Percentiles rank a stretch among this genome's conserved stretches.
These are phyloP conservation scores for Dendrothele bispora DNA, from an alignment of 768 basidiomycete species.

Conservation along the genomic window DNA sequence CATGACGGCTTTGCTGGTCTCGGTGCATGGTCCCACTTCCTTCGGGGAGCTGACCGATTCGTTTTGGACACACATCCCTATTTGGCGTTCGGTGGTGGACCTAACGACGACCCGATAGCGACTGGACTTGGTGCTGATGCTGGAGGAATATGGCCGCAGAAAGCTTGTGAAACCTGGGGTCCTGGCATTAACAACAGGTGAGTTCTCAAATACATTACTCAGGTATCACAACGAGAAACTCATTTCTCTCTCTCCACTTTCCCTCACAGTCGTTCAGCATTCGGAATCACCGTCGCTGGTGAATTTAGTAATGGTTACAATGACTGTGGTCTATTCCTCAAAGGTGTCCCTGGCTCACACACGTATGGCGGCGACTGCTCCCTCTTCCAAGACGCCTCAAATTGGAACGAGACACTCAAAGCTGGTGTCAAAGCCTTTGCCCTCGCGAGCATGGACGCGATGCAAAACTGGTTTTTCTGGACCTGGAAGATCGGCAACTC, in stretches of 20 bases:
- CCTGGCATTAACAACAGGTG: conserved; percentile 36
- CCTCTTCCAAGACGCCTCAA: conserved; percentile 43
- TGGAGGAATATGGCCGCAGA: conserved; percentile 41
- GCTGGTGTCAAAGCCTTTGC: conserved; percentile 13
- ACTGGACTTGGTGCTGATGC: conserved; percentile 27
- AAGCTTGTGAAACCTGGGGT: conserved; percentile 56
- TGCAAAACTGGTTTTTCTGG: conserved; percentile 75
- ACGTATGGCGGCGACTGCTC: conserved; percentile 38
- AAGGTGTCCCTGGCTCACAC: conserved; percentile 28
- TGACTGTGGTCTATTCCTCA: conserved; percentile 52
- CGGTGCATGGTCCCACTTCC: conserved; percentile 40
- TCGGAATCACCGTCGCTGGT: conserved; percentile 65
- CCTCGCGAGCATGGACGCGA: conserved; percentile 53
- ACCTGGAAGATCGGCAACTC: conserved; percentile 79
- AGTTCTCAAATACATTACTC: not conserved
- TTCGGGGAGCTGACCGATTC: conserved; percentile 52
- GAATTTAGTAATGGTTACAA: conserved; percentile 66
- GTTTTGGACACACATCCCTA: conserved; percentile 54
- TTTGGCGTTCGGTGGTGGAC: conserved; percentile 40
- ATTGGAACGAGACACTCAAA: conserved; percentile 34
- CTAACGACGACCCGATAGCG: conserved; percentile 31
- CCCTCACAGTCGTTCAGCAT: conserved; percentile 33
- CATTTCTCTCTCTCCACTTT: not conserved
- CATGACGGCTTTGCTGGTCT: conserved; percentile 52
- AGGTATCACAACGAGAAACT: too few relatives aligned